A percentile compares a stretch with the other conserved stretches of the same genome.
Conservation (phyloP, 441 rosid species). For the Isatis lusitanica region DNA sequence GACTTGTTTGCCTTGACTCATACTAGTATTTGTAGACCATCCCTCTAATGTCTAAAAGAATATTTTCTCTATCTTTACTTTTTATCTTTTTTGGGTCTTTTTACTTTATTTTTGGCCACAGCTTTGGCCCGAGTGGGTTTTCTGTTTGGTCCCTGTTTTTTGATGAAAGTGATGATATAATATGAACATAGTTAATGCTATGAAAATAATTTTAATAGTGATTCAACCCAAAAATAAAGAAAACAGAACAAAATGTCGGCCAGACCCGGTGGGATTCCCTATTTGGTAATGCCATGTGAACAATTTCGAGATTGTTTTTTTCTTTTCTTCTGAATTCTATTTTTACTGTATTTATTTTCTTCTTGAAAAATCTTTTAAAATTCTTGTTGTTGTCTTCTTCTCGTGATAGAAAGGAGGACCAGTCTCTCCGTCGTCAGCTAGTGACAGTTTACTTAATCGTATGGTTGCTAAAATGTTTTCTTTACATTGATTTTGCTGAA, state of each 20-base stretch:
- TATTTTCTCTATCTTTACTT: slow-evolving; percentile 2
- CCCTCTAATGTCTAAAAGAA: slow-evolving; percentile 21
- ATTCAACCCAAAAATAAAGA: not conserved
- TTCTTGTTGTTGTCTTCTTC: slow-evolving; percentile 18
- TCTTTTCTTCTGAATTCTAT: not conserved
- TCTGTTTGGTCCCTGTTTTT: slow-evolving; percentile 26
- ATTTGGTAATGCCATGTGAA: slow-evolving; percentile 29
- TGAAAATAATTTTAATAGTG: slow-evolving; percentile 7
- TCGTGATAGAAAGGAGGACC: slow-evolving; percentile 35
- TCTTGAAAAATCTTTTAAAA: not conserved
- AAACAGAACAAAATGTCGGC: slow-evolving; percentile 19
- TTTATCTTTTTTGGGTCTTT: not conserved
- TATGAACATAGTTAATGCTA: slow-evolving; percentile 15
- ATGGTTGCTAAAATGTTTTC: slow-evolving; percentile 20
- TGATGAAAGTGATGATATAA: slow-evolving; percentile 2
- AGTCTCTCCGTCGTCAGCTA: slow-evolving; percentile 22
- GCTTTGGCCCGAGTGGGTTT: slow-evolving; percentile 29
- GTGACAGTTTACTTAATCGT: slow-evolving; percentile 36
- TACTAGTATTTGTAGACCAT: slow-evolving; percentile 1
- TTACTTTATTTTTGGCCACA: slow-evolving; percentile 12
- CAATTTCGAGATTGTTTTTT: not conserved
- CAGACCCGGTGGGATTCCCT: slow-evolving; percentile 20
- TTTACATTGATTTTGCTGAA: slow-evolving; percentile 8
- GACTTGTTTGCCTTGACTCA: not conserved
- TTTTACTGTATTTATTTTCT: not conserved